Base-by-base conservation (phyloP, 2,329 filamentous ascomycete species). In the Neofusicoccum sp. region DNA sequence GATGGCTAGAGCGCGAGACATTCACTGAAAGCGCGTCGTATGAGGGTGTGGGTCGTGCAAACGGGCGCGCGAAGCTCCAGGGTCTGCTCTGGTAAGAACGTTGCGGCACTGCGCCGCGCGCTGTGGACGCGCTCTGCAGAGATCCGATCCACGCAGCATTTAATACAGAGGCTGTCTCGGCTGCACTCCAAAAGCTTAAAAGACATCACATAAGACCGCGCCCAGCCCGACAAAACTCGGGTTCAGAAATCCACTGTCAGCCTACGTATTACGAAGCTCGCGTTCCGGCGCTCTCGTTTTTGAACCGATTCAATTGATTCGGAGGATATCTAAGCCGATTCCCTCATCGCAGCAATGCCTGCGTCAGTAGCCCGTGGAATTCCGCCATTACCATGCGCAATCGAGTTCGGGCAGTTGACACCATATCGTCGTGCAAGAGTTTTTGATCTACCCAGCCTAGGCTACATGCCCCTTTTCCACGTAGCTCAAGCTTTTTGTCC, bases 401-500 rank as follows among this genome's bases (percentile, higher is more conserved):
- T 36, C 34, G 47, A 54, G 58, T 43, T 54, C 48, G 40, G 48
- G 41, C 40, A 60, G 48, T 49, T 20, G 59, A 57, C 59, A 57
- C 59, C 59, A 28, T 44, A 43, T 53, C 59, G 59, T 61, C 59
- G 51, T 57, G 59, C 49, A 61, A 40, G 41, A 59, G 54, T 53
- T 58, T 61, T 62, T 62, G 60, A 58, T 62, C 49, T 61, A 51
- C 59, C 45, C 49, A 48, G 60, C 60, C 33, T 62, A 62, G 40
- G 61, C 61, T 62, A 62, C 61, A 62, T 60, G 57, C 33, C 48
- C 56, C 47, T 54, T 60, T 60, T 58, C 44, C 47, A 61, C 48
- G 56, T 60, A 60, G 57, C 61, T 47, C 43, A 47, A 40, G 38
- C 47, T 41, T 48, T 44, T 48, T 60, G 48, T 62, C 61, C 62